A percentile compares a stretch with the other conserved stretches of the same genome.
Evolutionary conservation across 495 filamentous ascomycete genomes (phyloP).

Genomic region (Neurospora discreta): DNA sequence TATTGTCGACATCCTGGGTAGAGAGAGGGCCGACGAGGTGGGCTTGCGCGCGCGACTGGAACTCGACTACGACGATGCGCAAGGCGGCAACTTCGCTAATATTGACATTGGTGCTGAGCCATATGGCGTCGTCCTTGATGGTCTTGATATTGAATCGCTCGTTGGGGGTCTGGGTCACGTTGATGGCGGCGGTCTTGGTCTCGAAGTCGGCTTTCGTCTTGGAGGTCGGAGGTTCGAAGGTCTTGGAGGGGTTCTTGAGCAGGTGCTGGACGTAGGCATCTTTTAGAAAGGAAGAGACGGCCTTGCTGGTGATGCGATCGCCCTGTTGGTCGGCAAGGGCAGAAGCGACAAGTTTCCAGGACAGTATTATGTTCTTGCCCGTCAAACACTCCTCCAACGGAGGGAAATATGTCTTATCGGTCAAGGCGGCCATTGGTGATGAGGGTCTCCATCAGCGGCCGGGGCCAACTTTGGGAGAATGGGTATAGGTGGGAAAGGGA

Average conservation of each 20-base stretch:
- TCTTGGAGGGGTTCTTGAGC: conserved; percentile 51
- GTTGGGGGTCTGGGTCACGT: conserved; percentile 60
- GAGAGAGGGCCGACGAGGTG: conserved; percentile 57
- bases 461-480: background rate
- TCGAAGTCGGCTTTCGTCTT: conserved; percentile 64
- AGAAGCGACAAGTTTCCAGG: conserved; percentile 65
- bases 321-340: conserved; percentile 46
- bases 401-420: conserved; percentile 37
- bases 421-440: conserved; percentile 55
- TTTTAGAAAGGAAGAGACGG: conserved; percentile 52
- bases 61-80: conserved; percentile 70
- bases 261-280: conserved; percentile 54
- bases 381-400: conserved; percentile 36
- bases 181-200: conserved; percentile 82
- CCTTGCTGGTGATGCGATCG: conserved; percentile 35
- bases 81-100: conserved; percentile 79
- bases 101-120: conserved; percentile 64
- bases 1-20: conserved; percentile 53
- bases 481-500: background rate
- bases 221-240: conserved; percentile 47
- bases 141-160: conserved; percentile 62
- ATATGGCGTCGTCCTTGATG: conserved; percentile 76
- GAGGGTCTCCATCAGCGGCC: conserved; percentile 29
- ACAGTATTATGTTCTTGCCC: conserved; percentile 34
- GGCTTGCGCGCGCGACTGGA: conserved; percentile 57